Evolutionary conservation across 768 basidiomycete genomes (phyloP).

Genomic region (Mycena pura): DNA sequence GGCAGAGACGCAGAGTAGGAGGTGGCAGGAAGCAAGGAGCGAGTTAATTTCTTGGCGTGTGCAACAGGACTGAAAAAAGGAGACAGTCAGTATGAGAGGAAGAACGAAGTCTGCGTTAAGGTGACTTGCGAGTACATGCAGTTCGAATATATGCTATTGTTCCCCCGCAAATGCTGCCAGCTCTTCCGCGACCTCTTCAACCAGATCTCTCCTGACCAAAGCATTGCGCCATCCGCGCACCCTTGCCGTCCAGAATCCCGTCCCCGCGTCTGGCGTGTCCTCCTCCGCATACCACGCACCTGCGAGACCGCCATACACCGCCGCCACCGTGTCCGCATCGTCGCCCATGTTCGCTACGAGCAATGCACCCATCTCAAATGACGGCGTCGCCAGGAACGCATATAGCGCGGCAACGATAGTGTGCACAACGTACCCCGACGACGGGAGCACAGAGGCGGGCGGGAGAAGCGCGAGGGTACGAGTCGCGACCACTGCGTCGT

Average conservation of each 20-base stretch:
- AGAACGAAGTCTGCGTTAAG: no score
- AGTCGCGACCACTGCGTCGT: neutral
- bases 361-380: constrained; percentile 52
- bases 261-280: constrained; percentile 8
- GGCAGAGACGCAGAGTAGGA: no score
- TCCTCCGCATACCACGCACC: constrained; percentile 49
- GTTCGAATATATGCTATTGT: neutral
- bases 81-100: no score
- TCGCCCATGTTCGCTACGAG: constrained; percentile 51
- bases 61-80: no score
- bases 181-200: constrained; percentile 46
- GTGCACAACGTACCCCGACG: constrained; percentile 48
- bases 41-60: no score
- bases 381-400: constrained; percentile 50
- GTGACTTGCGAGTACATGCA: no score
- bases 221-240: constrained; percentile 43
- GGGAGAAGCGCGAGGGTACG: constrained; percentile 34
- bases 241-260: constrained; percentile 45
- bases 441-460: constrained; percentile 36
- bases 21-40: no score
- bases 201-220: constrained; percentile 40
- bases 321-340: constrained; percentile 55
- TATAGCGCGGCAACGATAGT: constrained; percentile 51
- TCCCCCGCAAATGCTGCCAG: constrained; percentile 35
- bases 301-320: constrained; percentile 53